Evolutionary conservation across 495 filamentous ascomycete genomes (phyloP).

Genomic region (Penicillium bialowiezense): DNA sequence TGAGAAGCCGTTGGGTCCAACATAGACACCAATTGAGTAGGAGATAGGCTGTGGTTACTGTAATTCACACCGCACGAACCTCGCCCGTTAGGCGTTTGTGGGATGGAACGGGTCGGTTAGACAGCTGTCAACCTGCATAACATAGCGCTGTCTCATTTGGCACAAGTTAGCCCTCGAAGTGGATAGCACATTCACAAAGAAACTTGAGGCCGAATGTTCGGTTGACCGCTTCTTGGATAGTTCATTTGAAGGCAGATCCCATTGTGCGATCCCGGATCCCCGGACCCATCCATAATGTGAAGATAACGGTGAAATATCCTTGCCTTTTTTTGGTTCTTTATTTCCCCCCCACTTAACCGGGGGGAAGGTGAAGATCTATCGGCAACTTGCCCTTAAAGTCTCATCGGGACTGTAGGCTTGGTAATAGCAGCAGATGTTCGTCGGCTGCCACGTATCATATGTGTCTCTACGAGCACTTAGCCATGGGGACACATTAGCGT

Average conservation of each 20-base stretch:
- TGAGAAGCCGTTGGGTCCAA: not conserved
- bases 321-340: not conserved
- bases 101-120: conserved; percentile 2
- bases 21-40: not conserved
- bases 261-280: conserved; percentile 2
- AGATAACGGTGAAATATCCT: not conserved
- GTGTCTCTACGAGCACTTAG: not conserved
- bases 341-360: not conserved
- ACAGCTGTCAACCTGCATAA: conserved; percentile 8
- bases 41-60: too few relatives aligned
- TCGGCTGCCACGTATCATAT: conserved; percentile 11
- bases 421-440: conserved; percentile 3
- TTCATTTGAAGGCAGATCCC: not conserved
- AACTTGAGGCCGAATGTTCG: not conserved
- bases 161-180: not conserved
- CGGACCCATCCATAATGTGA: not conserved
- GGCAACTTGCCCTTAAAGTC: not conserved
- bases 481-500: too few relatives aligned
- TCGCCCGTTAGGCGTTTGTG: conserved; percentile 2
- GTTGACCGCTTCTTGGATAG: conserved; percentile 13
- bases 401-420: not conserved
- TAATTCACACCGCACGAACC: conserved; percentile 3
- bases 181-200: not conserved
- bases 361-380: not conserved
- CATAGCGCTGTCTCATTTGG: not conserved